phyloP scores from a whole-genome alignment of 805 yeast genomes.

The Ogataea parapolymorpha region DNA sequence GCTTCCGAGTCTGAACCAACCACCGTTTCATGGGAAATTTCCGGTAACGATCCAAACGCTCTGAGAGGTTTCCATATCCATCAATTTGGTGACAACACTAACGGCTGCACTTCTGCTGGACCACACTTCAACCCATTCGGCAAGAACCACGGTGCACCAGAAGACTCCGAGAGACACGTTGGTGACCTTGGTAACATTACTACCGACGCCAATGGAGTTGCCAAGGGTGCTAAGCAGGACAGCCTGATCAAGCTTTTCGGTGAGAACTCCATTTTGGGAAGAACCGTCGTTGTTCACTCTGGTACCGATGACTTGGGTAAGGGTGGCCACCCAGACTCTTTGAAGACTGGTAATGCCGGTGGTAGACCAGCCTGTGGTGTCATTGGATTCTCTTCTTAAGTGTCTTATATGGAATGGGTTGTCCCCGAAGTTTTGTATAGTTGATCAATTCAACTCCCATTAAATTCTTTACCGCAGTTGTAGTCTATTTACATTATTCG shows the following conservation, averaged over 20 bases:
- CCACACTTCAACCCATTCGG: slow-evolving; percentile 94
- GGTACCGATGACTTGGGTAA: slow-evolving; percentile 93
- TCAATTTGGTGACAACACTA: slow-evolving; percentile 97
- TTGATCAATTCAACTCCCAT: not conserved
- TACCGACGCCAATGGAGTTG: slow-evolving; percentile 84
- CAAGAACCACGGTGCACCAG: slow-evolving; percentile 90
- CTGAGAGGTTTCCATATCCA: slow-evolving; percentile 97
- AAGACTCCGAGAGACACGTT: slow-evolving; percentile 75
- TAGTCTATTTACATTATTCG: slow-evolving; percentile 8
- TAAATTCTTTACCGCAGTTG: not conserved
- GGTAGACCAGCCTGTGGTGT: slow-evolving; percentile 99
- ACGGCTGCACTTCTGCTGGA: slow-evolving; percentile 98
- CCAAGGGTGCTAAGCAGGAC: slow-evolving; percentile 87
- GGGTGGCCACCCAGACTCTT: slow-evolving; percentile 88
- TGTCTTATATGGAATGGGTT: not conserved
- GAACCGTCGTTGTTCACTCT: slow-evolving; percentile 92
- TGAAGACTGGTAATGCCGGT: slow-evolving; percentile 97
- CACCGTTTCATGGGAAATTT: slow-evolving; percentile 80
- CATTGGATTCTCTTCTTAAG: slow-evolving; percentile 66
- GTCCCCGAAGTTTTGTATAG: not conserved
- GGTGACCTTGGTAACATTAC: slow-evolving; percentile 96
- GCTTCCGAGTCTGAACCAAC: slow-evolving; percentile 74
- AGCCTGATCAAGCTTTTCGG: slow-evolving; percentile 77
- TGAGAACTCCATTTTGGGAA: slow-evolving; percentile 83
- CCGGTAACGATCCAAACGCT: slow-evolving; percentile 86